These are phyloP conservation scores for Hymenoscyphus fructigenus DNA, from an alignment of 2,329 filamentous ascomycete species.

Conservation along the genomic window DNA sequence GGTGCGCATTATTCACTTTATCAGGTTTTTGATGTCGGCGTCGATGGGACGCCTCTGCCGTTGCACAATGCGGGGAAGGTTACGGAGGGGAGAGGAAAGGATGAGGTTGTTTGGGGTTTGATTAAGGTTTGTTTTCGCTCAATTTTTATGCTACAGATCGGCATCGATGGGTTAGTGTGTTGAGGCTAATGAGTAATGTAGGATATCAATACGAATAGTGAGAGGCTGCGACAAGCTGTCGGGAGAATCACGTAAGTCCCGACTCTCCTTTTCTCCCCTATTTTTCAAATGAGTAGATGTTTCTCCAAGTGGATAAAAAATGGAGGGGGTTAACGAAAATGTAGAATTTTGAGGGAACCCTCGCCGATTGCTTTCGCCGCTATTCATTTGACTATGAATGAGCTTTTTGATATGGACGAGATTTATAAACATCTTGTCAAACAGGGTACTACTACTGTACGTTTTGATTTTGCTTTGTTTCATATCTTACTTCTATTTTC, in stretches of 20 bases:
- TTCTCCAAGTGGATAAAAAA: too few relatives aligned
- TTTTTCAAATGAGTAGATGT: too few relatives aligned
- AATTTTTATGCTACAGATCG: too few relatives aligned
- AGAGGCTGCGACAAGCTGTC: slow-evolving; percentile 9
- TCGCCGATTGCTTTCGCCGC: slow-evolving; percentile 59
- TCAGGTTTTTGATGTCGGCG: slow-evolving; percentile 15
- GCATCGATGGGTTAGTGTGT: neutral
- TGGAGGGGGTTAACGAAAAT: neutral
- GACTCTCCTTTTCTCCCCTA: neutral
- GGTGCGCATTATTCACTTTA: slow-evolving; percentile 12
- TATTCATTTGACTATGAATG: slow-evolving; percentile 56
- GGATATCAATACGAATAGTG: slow-evolving; percentile 11
- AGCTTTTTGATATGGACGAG: slow-evolving; percentile 62
- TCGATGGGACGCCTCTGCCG: slow-evolving; percentile 12
- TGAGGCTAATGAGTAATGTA: neutral
- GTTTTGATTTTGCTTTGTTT: neutral
- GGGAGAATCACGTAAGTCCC: slow-evolving; percentile 12
- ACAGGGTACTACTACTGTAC: slow-evolving; percentile 45
- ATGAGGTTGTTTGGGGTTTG: slow-evolving; percentile 12
- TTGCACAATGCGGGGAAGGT: slow-evolving; percentile 3
- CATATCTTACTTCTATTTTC: neutral
- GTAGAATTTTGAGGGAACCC: slow-evolving; percentile 56
- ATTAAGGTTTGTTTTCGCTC: slow-evolving; percentile 11
- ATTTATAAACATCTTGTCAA: slow-evolving; percentile 55
- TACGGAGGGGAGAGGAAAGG: slow-evolving; percentile 6